phyloP scores from a whole-genome alignment of 371 early-diverging fungal species.

The Mortierella sp. region DNA sequence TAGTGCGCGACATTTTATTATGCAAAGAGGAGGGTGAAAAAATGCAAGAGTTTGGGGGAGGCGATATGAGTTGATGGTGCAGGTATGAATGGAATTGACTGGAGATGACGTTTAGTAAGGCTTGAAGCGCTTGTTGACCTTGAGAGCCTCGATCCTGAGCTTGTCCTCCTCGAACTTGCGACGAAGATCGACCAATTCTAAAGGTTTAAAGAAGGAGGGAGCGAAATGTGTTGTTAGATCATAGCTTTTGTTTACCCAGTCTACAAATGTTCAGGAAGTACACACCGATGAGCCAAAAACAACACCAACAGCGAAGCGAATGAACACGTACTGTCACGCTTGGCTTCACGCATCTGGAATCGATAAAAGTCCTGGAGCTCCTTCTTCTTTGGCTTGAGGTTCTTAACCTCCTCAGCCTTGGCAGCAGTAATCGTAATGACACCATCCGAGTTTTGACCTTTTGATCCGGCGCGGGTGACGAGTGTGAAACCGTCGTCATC shows the following conservation, averaged over 20 bases:
- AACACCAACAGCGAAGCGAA: background rate
- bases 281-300: background rate
- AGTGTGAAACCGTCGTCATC: conserved; percentile 97
- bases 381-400: conserved; percentile 75
- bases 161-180: conserved; percentile 95
- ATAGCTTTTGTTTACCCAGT: background rate
- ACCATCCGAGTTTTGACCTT: conserved; percentile 73
- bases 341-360: conserved; percentile 94
- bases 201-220: background rate
- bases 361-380: conserved; percentile 92
- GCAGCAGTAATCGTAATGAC: conserved; percentile 71
- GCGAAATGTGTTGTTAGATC: background rate
- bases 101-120: conserved; percentile 79
- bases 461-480: conserved; percentile 80
- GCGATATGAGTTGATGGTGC: background rate
- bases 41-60: background rate
- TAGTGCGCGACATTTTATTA: background rate
- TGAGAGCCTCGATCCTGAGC: conserved; percentile 83
- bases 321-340: conserved; percentile 80
- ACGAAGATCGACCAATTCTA: conserved; percentile 90
- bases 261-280: background rate
- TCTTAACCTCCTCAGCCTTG: conserved; percentile 63
- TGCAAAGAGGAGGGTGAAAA: background rate
- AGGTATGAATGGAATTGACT: conserved; percentile 2
- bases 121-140: conserved; percentile 86